phyloP scores from a whole-genome alignment of 495 filamentous ascomycete species.

The Penicillium waksmanii region DNA sequence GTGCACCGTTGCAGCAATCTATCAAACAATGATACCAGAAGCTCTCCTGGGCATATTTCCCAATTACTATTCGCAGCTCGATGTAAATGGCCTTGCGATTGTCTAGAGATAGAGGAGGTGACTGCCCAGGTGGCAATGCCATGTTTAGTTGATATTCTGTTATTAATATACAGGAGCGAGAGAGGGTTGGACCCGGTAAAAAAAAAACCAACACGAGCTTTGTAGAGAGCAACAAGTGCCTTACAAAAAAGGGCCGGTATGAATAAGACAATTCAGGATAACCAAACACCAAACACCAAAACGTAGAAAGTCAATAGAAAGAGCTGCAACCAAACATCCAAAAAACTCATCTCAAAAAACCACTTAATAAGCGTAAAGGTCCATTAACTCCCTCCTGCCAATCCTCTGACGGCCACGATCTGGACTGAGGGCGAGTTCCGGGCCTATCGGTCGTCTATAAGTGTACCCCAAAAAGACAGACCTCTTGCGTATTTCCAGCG shows the following conservation, averaged over 20 bases:
- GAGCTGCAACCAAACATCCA: background rate
- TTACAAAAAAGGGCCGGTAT: background rate
- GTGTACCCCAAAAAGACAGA: slow-evolving; percentile 91
- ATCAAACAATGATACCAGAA: background rate
- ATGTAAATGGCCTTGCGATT: background rate
- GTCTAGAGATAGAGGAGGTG: background rate
- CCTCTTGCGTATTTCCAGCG: slow-evolving; percentile 76
- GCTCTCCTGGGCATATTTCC: too few species aligned
- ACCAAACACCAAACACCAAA: background rate
- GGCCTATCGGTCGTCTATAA: slow-evolving; percentile 63
- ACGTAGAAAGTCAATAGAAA: background rate
- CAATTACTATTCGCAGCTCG: background rate
- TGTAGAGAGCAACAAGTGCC: background rate
- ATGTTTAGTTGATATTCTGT: background rate
- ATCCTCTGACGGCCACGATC: slow-evolving; percentile 37
- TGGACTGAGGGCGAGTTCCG: slow-evolving; percentile 35
- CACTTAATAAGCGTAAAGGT: slow-evolving; percentile 31
- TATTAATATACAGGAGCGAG: slow-evolving; percentile 3
- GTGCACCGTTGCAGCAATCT: background rate
- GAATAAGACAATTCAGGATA: background rate
- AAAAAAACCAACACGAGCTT: background rate
- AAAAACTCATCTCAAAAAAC: background rate
- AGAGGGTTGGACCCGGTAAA: background rate
- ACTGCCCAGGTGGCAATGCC: background rate
- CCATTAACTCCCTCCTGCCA: slow-evolving; percentile 30